Base-by-base conservation (phyloP, 371 early-diverging fungal species). In the Rhizopus sp. region DNA sequence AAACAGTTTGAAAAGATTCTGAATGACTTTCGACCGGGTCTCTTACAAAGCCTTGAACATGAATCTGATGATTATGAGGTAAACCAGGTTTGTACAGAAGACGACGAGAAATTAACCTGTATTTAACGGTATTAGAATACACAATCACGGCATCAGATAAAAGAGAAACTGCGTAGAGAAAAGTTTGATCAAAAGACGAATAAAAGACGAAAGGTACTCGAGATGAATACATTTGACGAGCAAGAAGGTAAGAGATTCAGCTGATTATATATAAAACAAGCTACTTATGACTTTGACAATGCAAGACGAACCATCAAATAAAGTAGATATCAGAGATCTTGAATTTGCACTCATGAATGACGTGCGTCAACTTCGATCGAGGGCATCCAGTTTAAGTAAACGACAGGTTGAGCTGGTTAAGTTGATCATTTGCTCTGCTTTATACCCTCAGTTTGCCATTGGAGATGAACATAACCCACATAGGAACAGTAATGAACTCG, bases 401-500 rank as follows among this genome's bases (percentile, higher is more conserved):
- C 59, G 68, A 9, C 82, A 85, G 47, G 66, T 81, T 1, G 66
- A 73, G 32, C 35, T 87, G 17, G 59, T 89, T 15, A 85, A 87
- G 53, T 57, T 89, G 0, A 78, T 86, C 12, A 44, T 83, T 33
- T 86, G 85, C 50, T 82, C 84, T 1, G 81, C 88, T 9, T 57
- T 89, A 5, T 89, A 87, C 60, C 89, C 89, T 3, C 78, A 89
- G 44, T 52, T 87, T 32, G 87, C 88, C 15, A 78, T 86, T 42
- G 75, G 85, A 2, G 89, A 89, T 57, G 83, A 80, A 10, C 81
- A 83, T 34, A 89, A 89, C 50, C 73, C 73, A 4, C 66, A 77
- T 49, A 60, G 85, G 29, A 77, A 77, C 15, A 75, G 72, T 29
- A 75, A 78, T 23, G 89, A 88, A 40, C 72, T 86, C 59, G 69